Evolutionary conservation across 2,329 filamentous ascomycete genomes (phyloP), one percentile per base, ranked within the genome.

Genomic region (Hymenoscyphus occultus): DNA sequence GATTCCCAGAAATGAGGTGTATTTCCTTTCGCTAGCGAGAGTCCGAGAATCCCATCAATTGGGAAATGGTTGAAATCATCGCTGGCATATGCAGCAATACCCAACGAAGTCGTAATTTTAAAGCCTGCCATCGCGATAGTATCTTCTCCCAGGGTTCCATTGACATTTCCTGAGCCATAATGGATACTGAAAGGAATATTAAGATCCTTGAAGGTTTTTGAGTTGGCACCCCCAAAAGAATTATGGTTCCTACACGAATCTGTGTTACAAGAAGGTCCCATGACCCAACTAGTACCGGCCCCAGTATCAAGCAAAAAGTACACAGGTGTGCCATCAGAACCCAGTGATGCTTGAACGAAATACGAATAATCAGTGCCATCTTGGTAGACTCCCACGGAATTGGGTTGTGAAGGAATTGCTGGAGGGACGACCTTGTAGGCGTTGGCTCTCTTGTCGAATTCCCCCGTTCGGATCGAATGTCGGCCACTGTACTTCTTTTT

Each of bases 11-110:
- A 88, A 56, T 87, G 91, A 22, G 90, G 84, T 5, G 79, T 80
- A 14, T 56, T 45, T 2, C 83, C 84, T 12, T 81, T 79, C 10
- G 83, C 83, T 71, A 88, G 87, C 16, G 90, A 90, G 31, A 96
- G 79, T 3, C 92, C 93, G 2, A 97, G 79, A 59, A 97, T 96
- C 31, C 93, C 93, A 75, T 97, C 93, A 77, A 96, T 93, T 1
- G 91, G 90, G 71, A 94, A 96, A 61, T 84, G 83, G 35, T 80
- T 78, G 76, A 97, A 96, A 68, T 95, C 88, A 61, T 86, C 78
- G 0, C 91, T 92, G 1, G 90, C 90, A 31, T 83, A 83, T 40
- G 83, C 84, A 28, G 90, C 91, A 65, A 93, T 78, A 4, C 93
- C 93, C 72, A 97, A 91, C 2, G 85, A 80, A 71, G 92, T 82